phyloP scores from a whole-genome alignment of 2,329 filamentous ascomycete genomes.

The Fusarium papillatum region DNA sequence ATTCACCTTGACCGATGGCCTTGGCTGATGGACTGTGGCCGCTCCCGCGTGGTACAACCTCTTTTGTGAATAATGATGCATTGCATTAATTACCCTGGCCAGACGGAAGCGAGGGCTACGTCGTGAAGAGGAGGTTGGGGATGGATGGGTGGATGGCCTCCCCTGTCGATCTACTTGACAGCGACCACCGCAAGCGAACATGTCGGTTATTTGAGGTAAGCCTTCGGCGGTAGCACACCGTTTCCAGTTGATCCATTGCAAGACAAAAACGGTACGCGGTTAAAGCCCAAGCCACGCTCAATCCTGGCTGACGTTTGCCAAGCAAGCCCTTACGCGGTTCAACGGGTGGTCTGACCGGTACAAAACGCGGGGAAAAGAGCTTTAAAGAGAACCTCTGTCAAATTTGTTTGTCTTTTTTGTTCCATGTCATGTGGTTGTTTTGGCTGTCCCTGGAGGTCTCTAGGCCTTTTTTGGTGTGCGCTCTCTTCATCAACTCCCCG shows the following conservation, averaged over 20 bases:
- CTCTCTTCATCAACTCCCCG: background rate
- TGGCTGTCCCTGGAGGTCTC: background rate
- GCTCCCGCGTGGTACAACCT: background rate
- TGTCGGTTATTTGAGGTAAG: background rate
- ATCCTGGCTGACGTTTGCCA: background rate
- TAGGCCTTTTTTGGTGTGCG: background rate
- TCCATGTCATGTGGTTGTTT: background rate
- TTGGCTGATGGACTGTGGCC: no score
- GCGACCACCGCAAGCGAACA: background rate
- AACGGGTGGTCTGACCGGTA: background rate
- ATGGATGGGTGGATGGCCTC: background rate
- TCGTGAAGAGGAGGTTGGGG: background rate
- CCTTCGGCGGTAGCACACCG: no score
- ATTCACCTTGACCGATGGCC: background rate
- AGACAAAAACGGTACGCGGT: no score
- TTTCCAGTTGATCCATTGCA: no score
- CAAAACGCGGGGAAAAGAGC: slow-evolving; percentile 2
- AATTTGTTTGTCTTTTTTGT: background rate
- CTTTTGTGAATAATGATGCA: background rate
- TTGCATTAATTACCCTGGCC: background rate
- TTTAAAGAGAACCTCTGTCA: background rate
- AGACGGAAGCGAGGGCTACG: background rate
- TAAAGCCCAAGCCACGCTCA: background rate
- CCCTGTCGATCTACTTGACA: slow-evolving; percentile 3
- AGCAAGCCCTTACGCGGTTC: background rate